Evolutionary conservation across 306 rosid genomes (phyloP).

Genomic region (Crotalaria pallida): DNA sequence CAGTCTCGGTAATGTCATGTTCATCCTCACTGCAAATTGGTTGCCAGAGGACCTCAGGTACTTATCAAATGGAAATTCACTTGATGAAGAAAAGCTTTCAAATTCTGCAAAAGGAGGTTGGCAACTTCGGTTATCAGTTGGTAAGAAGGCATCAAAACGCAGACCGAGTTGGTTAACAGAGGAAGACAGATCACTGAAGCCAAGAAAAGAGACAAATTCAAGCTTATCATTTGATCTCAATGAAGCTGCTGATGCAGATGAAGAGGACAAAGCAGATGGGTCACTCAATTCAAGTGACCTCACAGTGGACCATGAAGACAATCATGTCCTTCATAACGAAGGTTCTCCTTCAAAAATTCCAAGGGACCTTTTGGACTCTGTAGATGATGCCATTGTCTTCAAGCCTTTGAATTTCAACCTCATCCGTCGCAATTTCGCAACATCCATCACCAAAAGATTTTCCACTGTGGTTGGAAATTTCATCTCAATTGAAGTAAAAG

Average conservation of each 20-base stretch:
- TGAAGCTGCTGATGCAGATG: conserved; percentile 63
- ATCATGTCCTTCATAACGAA: conserved; percentile 34
- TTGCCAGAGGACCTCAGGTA: conserved; percentile 62
- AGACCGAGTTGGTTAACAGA: conserved; percentile 53
- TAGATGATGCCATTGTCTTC: conserved; percentile 72
- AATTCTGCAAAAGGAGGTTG: conserved; percentile 52
- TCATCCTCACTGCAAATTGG: conserved; percentile 79
- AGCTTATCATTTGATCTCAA: conserved; percentile 76
- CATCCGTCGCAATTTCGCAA: conserved; percentile 43
- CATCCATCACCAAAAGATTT: conserved; percentile 43
- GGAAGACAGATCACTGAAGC: conserved; percentile 56
- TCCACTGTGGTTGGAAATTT: conserved; percentile 52
- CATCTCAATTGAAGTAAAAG: conserved; percentile 61
- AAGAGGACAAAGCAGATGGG: conserved; percentile 65
- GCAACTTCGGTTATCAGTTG: conserved; percentile 63
- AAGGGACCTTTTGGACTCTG: conserved; percentile 53
- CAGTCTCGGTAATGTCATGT: conserved; percentile 74
- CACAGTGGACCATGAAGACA: conserved; percentile 69
- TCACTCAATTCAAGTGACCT: conserved; percentile 90
- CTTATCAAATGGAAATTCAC: conserved; percentile 41
- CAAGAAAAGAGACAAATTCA: conserved; percentile 42
- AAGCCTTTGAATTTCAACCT: conserved; percentile 58
- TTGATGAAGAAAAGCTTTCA: conserved; percentile 59
- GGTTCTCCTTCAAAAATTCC: conserved; percentile 33
- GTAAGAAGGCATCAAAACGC: conserved; percentile 59